Evolutionary conservation across 2,329 filamentous ascomycete species (phyloP).

Genomic region (Aspergillus caelatus): DNA sequence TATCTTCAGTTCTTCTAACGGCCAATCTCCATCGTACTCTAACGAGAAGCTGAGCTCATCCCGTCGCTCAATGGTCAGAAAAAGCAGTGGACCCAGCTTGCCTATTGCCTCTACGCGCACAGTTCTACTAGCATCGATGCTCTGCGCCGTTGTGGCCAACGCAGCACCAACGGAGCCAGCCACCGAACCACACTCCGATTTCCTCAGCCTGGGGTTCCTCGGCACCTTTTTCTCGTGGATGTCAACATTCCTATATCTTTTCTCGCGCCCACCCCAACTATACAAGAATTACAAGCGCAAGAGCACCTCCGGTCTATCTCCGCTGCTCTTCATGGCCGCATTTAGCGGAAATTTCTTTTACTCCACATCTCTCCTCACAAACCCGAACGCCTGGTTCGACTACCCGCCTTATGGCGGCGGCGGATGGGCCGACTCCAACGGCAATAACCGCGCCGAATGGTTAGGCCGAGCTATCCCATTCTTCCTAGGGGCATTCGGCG

Average conservation of each 20-base stretch:
- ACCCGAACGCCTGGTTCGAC: constrained; percentile 65
- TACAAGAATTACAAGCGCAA: constrained; percentile 66
- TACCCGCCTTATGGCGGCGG: constrained; percentile 59
- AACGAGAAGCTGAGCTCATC: constrained; percentile 39
- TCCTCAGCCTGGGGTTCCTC: constrained; percentile 44
- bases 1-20: constrained; percentile 20
- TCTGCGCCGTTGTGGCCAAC: constrained; percentile 48
- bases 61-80: constrained; percentile 30
- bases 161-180: constrained; percentile 38
- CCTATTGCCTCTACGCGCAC: constrained; percentile 46
- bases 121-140: constrained; percentile 47
- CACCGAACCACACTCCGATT: constrained; percentile 19
- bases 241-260: constrained; percentile 60
- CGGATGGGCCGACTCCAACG: constrained; percentile 62
- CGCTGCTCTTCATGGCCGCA: constrained; percentile 65
- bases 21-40: constrained; percentile 32
- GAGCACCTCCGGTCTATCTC: constrained; percentile 65
- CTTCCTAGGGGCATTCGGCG: constrained; percentile 67
- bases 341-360: constrained; percentile 72
- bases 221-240: constrained; percentile 60
- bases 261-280: constrained; percentile 65
- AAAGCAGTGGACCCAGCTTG: constrained; percentile 28
- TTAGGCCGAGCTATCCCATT: constrained; percentile 62
- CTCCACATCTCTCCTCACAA: constrained; percentile 62
- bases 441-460: constrained; percentile 60